These are phyloP conservation scores for Fusarium aywerte DNA, from an alignment of 2,329 filamentous ascomycete species.

Conservation along the genomic window DNA sequence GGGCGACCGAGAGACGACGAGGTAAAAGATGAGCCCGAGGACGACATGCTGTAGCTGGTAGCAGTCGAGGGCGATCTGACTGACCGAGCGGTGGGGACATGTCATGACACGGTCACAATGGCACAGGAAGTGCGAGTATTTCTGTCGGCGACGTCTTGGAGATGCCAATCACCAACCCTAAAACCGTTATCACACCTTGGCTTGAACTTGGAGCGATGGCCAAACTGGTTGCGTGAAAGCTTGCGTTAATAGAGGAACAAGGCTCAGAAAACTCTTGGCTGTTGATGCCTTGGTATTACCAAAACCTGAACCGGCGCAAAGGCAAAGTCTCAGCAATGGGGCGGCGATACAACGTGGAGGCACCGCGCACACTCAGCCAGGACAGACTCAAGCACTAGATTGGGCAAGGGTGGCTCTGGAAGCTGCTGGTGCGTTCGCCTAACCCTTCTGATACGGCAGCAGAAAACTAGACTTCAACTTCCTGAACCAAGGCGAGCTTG, in stretches of 20 bases:
- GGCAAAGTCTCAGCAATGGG: conserved; percentile 19
- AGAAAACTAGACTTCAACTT: conserved; percentile 22
- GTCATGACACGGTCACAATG: conserved; percentile 47
- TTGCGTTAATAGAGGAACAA: conserved; percentile 14
- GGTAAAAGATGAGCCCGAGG: conserved; percentile 61
- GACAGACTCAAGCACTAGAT: conserved; percentile 28
- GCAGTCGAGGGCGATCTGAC: conserved; percentile 46
- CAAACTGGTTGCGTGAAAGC: conserved; percentile 8
- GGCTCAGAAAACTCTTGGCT: conserved; percentile 20
- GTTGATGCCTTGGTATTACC: conserved; percentile 13
- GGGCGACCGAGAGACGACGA: conserved; percentile 58
- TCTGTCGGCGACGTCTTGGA: conserved; percentile 39
- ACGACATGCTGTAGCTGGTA: conserved; percentile 54
- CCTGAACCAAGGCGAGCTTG: conserved; percentile 16
- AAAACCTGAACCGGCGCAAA: conserved; percentile 32
- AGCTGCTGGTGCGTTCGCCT: conserved; percentile 25
- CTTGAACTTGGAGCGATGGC: conserved; percentile 8
- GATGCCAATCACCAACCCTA: conserved; percentile 33
- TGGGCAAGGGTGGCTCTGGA: conserved; percentile 31
- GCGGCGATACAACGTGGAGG: conserved; percentile 33
- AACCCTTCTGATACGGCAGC: conserved; percentile 25
- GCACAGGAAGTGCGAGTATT: conserved; percentile 36
- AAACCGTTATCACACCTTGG: conserved; percentile 28
- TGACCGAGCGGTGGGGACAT: conserved; percentile 48
- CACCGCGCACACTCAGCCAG: conserved; percentile 28